Evolutionary conservation across 345 rosid genomes (phyloP), one percentile per base, ranked within the genome.

Genomic region (Eutrema japonicum): DNA sequence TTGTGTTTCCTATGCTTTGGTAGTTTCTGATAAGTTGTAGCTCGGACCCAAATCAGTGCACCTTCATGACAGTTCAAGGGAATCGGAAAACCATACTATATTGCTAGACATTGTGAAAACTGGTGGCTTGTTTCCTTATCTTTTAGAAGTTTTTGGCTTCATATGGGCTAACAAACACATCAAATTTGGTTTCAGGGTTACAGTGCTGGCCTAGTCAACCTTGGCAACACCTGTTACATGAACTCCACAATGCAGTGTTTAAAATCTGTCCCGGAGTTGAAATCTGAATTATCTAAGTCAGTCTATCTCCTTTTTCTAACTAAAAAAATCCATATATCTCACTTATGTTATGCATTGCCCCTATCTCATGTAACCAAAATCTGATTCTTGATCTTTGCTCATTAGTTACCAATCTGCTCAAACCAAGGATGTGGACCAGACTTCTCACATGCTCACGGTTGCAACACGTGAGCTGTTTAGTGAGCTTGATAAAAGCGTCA

Each of bases 191-290:
- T 58, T 58, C 85, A 95, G 99, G 99, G 98, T 82, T 89, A 92
- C 59, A 89, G 96, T 81, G 96, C 99, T 76, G 98, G 96, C 60
- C 80, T 96, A 46, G 77, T 84, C 76, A 96, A 96, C 78, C 85
- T 96, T 57, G 99, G 98, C 70, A 85, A 96, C 84, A 96, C 99
- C 10, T 96, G 99, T 82, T 96, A 92, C 82, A 92, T 96, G 99
- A 96, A 96, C 83, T 92, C 99, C 51, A 92, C 98, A 0, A 53
- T 92, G 49, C 98, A 95, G 71, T 95, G 99, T 81, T 78, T 95
- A 79, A 97, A 95, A 82, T 92, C 98, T 26, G 98, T 95, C 80
- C 99, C 99, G 27, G 98, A 95, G 79, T 82, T 95, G 88, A 92
- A 92, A 77, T 86, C 94, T 76, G 87, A 91, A 71, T 82, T 95